Conservation (phyloP, 2,329 filamentous ascomycete genomes). For the Davidsoniella eucalypti region DNA sequence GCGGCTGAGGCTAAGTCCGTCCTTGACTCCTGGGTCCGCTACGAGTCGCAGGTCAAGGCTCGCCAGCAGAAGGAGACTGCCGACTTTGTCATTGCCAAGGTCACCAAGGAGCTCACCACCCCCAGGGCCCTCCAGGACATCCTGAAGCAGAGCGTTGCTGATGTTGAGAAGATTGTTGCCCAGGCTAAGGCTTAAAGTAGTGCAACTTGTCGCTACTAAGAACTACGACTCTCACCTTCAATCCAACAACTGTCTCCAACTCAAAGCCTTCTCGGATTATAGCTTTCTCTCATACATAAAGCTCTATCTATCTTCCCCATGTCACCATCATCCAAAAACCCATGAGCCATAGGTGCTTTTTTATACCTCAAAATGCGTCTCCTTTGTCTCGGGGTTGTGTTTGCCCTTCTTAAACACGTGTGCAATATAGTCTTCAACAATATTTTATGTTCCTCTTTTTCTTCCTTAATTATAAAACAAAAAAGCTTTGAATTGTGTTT, state of each 20-base stretch:
- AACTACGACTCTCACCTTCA: background rate
- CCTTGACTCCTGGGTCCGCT: conserved; percentile 96
- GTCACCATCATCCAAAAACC: background rate
- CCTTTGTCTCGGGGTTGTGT: conserved; percentile 33
- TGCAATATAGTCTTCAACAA: conserved; percentile 10
- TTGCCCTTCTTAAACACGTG: conserved; percentile 34
- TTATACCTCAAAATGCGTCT: conserved; percentile 13
- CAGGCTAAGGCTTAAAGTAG: conserved; percentile 14
- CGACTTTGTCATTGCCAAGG: conserved; percentile 85
- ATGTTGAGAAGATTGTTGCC: conserved; percentile 66
- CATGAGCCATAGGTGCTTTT: background rate
- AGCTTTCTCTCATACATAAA: background rate
- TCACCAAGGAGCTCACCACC: conserved; percentile 96
- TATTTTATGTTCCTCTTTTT: background rate
- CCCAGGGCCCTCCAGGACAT: conserved; percentile 96
- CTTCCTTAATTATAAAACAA: background rate
- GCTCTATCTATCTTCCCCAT: background rate
- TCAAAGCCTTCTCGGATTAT: too few relatives aligned
- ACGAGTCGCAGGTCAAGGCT: conserved; percentile 97
- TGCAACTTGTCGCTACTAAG: background rate
- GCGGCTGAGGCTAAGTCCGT: conserved; percentile 87
- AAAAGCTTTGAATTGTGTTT: background rate
- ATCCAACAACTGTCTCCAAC: too few relatives aligned
- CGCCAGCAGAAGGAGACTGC: conserved; percentile 95
- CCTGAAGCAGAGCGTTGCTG: conserved; percentile 84